Evolutionary conservation across 1,284 basidiomycete species (phyloP).

Genomic region (Spongispora temasekensis): DNA sequence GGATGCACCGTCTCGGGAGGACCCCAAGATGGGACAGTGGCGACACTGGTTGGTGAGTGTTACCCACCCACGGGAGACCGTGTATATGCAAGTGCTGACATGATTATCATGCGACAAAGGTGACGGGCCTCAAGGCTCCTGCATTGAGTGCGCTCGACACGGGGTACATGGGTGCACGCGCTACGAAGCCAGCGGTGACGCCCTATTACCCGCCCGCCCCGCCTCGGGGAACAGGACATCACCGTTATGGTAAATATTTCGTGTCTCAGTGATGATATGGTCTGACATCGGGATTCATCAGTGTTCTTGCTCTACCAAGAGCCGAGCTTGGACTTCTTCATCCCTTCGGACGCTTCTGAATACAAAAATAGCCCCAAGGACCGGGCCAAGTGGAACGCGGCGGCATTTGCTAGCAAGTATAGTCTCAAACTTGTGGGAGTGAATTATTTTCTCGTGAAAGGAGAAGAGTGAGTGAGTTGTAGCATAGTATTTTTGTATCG

Average conservation of each 20-base stretch:
- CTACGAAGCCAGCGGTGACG: slow-evolving; percentile 50
- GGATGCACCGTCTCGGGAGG: slow-evolving; percentile 59
- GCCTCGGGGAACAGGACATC: slow-evolving; percentile 53
- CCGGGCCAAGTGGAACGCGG: slow-evolving; percentile 55
- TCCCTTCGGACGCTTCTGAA: slow-evolving; percentile 51
- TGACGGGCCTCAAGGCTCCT: slow-evolving; percentile 57
- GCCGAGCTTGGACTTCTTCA: slow-evolving; percentile 42
- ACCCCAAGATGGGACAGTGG: slow-evolving; percentile 59
- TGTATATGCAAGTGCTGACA: neutral
- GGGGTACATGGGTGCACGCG: slow-evolving; percentile 41
- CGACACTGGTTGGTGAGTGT: slow-evolving; percentile 66
- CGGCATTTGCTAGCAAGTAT: slow-evolving; percentile 53
- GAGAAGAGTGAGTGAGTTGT: slow-evolving; percentile 16
- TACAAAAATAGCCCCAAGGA: slow-evolving; percentile 46
- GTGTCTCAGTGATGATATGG: neutral
- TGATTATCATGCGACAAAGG: slow-evolving; percentile 39
- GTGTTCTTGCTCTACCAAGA: slow-evolving; percentile 66
- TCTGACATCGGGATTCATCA: slow-evolving; percentile 17
- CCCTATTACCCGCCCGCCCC: slow-evolving; percentile 63
- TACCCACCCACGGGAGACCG: neutral
- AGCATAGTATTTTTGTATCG: no score
- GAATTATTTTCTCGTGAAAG: slow-evolving; percentile 49
- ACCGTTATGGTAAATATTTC: slow-evolving; percentile 53
- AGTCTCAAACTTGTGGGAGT: slow-evolving; percentile 59
- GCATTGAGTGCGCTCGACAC: slow-evolving; percentile 36